Evolutionary conservation across 2,329 filamentous ascomycete species (phyloP).

Genomic region (Coniochaeta ligniaria): DNA sequence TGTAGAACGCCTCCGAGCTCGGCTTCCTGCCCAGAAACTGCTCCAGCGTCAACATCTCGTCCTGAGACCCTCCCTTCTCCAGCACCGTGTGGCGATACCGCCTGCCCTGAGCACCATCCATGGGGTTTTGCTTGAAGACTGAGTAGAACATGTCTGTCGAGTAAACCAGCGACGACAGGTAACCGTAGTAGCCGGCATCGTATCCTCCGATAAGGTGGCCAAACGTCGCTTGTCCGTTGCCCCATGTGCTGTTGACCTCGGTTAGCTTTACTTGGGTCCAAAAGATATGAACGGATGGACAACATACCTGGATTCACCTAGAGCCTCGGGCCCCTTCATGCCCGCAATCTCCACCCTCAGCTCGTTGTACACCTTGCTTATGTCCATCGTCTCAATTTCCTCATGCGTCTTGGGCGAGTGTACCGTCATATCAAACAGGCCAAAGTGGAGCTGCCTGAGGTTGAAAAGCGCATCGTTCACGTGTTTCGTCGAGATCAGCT

Average conservation of each 20-base stretch:
- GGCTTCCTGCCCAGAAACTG: conserved; percentile 73
- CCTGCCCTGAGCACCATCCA: conserved; percentile 67
- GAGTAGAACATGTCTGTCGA: conserved; percentile 81
- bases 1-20: conserved; percentile 72
- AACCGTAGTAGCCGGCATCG: conserved; percentile 78
- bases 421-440: conserved; percentile 77
- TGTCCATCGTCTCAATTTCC: conserved; percentile 58
- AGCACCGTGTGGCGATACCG: conserved; percentile 73
- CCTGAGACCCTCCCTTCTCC: conserved; percentile 68
- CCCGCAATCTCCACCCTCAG: conserved; percentile 65
- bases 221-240: conserved; percentile 72
- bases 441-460: conserved; percentile 71
- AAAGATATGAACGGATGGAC: neutral
- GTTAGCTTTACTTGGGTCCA: neutral
- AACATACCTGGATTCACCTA: conserved; percentile 46
- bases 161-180: conserved; percentile 70
- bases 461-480: conserved; percentile 77
- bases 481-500: conserved; percentile 69
- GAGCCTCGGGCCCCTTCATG: conserved; percentile 65
- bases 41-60: conserved; percentile 74
- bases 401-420: conserved; percentile 65
- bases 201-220: conserved; percentile 80
- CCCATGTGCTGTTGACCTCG: conserved; percentile 49
- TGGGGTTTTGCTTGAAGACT: conserved; percentile 70
- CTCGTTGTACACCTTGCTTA: conserved; percentile 63